Evolutionary conservation across 116 monocot genomes (phyloP), one percentile per base, ranked within the genome.

Genomic region (Papilionanthe hybrid): DNA sequence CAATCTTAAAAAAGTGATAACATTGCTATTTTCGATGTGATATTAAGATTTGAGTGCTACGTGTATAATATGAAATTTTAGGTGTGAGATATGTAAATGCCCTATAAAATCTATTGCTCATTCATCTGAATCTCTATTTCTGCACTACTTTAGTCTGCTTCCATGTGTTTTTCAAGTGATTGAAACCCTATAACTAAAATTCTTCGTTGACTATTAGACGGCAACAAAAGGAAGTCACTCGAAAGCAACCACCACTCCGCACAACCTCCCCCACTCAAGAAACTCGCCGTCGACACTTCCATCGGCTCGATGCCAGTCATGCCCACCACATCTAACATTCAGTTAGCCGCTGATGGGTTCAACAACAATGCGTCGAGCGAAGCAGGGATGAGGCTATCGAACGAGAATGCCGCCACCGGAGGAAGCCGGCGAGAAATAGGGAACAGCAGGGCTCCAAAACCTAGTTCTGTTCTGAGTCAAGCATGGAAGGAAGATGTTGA

Each of bases 401-500:
- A 84, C 7, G 84, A 84, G 10, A 79, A 42, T 20, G 10, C 41
- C 17, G 20, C 74, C 17, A 17, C 74, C 0, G 79, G 69, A 68
- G 86, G 84, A 77, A 79, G 69, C 43, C 72, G 74, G 53, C 82
- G 48, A 76, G 82, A 85, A 5, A 74, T 29, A 23, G 84, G 77
- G 4, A 48, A 65, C 20, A 76, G 29, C 58, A 77, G 66, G 75
- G 42, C 72, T 29, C 78, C 80, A 9, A 92, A 83, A 32, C 30
- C 50, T 28, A 84, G 84, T 7, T n/a, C 84, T 0, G 78, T 84
- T 25, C 85, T 98, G 4, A 82, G 82, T 30, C 89, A 89, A 83
- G 95, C 99, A 18, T 99, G 99, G 99, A 99, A 91, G 83, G 95
- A 99, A 58, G 95, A 99, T 58, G 63, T 87, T 42, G 91, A 99